These are phyloP conservation scores for Coniochaeta sp. DNA, from an alignment of 2,329 filamentous ascomycete genomes.

Conservation along the genomic window DNA sequence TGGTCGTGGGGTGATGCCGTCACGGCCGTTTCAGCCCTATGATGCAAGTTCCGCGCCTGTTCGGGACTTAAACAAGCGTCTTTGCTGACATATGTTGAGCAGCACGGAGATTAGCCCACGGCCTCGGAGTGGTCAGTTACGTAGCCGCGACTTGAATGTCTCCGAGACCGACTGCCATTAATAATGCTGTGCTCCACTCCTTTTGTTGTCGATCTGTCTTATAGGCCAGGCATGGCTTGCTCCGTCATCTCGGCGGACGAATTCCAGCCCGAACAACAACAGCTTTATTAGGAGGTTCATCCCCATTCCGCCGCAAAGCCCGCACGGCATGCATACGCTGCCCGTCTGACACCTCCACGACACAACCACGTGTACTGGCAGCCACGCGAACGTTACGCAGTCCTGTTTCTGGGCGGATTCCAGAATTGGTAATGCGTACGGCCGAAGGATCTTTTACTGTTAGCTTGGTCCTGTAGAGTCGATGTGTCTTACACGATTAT, in stretches of 20 bases:
- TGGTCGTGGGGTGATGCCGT: background rate
- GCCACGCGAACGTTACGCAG: background rate
- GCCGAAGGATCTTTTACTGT: background rate
- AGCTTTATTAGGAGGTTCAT: background rate
- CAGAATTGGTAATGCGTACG: background rate
- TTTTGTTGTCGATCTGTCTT: background rate
- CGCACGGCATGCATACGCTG: background rate
- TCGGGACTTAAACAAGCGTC: background rate
- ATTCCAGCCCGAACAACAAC: background rate
- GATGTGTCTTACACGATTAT: background rate
- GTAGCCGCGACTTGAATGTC: background rate
- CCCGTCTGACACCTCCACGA: background rate
- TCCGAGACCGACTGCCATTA: background rate
- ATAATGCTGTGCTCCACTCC: background rate
- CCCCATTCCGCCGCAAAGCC: background rate
- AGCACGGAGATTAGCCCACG: background rate
- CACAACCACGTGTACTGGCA: background rate
- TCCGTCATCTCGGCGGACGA: background rate
- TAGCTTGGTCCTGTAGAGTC: background rate
- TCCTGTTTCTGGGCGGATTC: background rate
- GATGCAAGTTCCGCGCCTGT: background rate
- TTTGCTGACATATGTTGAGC: background rate
- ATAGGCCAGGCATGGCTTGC: background rate
- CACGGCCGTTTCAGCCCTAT: background rate
- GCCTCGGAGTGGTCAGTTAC: background rate